Percentiles rank a stretch among this genome's conserved stretches.
phyloP scores from a whole-genome alignment of 2,329 filamentous ascomycete genomes.

The Sporothrix luriei region DNA sequence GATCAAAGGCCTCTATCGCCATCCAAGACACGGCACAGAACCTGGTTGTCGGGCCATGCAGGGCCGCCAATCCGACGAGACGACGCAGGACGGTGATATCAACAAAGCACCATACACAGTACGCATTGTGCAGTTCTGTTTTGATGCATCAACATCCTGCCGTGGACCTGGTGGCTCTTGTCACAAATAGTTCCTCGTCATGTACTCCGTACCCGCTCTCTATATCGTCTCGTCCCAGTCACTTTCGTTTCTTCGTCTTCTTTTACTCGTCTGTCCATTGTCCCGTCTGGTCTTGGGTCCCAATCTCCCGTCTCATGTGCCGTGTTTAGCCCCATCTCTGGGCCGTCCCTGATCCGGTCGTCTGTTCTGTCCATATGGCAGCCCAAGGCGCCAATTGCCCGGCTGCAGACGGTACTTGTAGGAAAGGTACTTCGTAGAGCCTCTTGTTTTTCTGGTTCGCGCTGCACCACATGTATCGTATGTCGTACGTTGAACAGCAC shows the following conservation, averaged over 20 bases:
- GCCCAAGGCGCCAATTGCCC: slow-evolving; percentile 12
- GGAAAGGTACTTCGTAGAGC: not conserved
- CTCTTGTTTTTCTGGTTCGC: not conserved
- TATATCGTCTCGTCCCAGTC: too few species aligned
- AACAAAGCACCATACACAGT: not conserved
- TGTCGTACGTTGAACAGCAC: too few species aligned
- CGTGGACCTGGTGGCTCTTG: not conserved
- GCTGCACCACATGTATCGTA: not conserved
- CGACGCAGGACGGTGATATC: not conserved
- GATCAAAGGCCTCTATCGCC: not conserved
- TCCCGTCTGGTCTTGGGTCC: not conserved
- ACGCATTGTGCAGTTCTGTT: not conserved
- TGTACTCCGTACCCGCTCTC: too few species aligned
- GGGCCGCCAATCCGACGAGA: not conserved
- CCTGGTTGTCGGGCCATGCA: slow-evolving; percentile 8
- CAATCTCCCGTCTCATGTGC: slow-evolving; percentile 2
- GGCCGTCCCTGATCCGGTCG: not conserved
- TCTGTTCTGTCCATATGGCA: slow-evolving; percentile 18
- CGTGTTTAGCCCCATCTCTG: not conserved
- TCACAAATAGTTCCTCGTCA: too few species aligned
- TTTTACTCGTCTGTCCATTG: not conserved
- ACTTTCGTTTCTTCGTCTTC: too few species aligned
- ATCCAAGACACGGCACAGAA: not conserved
- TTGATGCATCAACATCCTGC: not conserved
- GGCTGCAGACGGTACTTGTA: not conserved